Evolutionary conservation across 2,329 filamentous ascomycete species (phyloP), one percentile per base, ranked within the genome.

Genomic region (Colletotrichum siamense): DNA sequence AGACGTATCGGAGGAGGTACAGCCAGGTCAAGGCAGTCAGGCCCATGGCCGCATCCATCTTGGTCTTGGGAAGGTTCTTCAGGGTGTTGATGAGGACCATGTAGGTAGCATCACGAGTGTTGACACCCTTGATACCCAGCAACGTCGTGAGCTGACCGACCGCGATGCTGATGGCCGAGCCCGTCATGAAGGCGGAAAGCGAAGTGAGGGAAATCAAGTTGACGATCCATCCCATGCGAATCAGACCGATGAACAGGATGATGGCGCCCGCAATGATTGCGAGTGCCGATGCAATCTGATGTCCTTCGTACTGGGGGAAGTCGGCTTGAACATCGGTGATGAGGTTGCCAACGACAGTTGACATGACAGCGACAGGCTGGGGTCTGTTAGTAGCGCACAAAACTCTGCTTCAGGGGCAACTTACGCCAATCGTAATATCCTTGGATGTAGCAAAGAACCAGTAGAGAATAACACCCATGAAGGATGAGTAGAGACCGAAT

Each of bases 381-480:
- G 44, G 64, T 62, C 49, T 65, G 78, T 78, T 34, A 79, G 73
- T 32, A 55, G 30, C 12, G 30, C 6, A 16, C 30, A 30, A 3
- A 7, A 12, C 3, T 32, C 10, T 57, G 28, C 63, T 8, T 9
- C n/a, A n/a, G 28, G 34, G 74, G 75, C 65, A 6, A 90, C 93
- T 86, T 89, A 95, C 94, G 18, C 96, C 96, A 73, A 99, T 99
- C 12, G 96, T 98, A 82, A 99, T 99, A 84, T 99, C 96, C 83
- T 99, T 99, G 16, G 96, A 98, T 0, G 97, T 99, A 39, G 96
- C 97, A 82, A 99, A 99, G 82, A 98, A 94, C 96, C 96, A 99
- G 86, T 99, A 99, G 77, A 98, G 90, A 78, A 98, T 84, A 18
- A 98, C 96, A 67, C 96, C 97, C 91, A 98, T 97, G 83, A 99